A percentile compares a stretch with the other conserved stretches of the same genome.
phyloP scores from a whole-genome alignment of 345 rosid species.

The Linum lewisii region DNA sequence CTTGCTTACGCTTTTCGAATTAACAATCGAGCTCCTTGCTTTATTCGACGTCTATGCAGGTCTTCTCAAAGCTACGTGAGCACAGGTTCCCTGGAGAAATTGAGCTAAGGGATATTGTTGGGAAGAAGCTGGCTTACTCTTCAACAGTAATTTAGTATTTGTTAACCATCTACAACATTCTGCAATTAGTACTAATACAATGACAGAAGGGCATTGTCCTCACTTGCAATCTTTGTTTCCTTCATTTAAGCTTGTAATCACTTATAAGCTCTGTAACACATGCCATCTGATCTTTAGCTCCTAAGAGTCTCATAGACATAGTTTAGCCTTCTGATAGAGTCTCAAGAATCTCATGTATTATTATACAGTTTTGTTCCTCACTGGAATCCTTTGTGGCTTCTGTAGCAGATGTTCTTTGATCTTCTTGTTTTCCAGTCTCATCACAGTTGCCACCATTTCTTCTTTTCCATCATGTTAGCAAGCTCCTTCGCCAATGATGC shows the following conservation, averaged over 20 bases:
- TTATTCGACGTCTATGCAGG: constrained; percentile 8
- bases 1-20: too few species aligned
- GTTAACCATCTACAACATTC: neutral
- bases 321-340: too few species aligned
- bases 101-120: constrained; percentile 23
- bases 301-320: too few species aligned
- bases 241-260: too few species aligned
- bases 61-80: constrained; percentile 26
- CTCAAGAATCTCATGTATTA: too few species aligned
- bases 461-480: constrained; percentile 5
- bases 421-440: neutral
- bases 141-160: constrained; percentile 9
- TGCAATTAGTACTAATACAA: neutral
- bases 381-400: too few species aligned
- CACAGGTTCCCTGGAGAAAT: constrained; percentile 27
- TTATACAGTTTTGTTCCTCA: too few species aligned
- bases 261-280: too few species aligned
- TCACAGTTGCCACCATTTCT: constrained; percentile 8
- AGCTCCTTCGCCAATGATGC: constrained; percentile 11
- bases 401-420: neutral
- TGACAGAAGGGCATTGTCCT: neutral
- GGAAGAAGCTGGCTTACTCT: constrained; percentile 12
- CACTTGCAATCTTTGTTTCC: too few species aligned
- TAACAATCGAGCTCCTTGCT: too few species aligned
- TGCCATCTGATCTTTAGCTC: too few species aligned